Conservation (phyloP, 2,329 filamentous ascomycete species). For the Aspergillus floridensis region DNA sequence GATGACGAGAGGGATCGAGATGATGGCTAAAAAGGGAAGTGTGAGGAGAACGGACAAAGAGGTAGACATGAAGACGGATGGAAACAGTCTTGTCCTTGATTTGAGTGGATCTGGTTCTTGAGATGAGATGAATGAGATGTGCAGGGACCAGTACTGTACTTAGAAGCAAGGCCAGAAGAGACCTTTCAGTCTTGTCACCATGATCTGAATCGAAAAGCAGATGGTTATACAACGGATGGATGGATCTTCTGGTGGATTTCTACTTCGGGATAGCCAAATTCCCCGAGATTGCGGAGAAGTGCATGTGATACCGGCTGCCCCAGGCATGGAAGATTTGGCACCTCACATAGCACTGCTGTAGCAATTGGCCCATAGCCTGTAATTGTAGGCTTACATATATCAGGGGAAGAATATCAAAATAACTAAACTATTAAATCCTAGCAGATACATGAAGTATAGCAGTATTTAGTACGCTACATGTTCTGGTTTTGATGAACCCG, state of each 20-base stretch:
- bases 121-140: too few species aligned
- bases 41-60: slow-evolving; percentile 45
- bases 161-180: background rate
- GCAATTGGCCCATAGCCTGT: too few species aligned
- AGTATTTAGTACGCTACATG: background rate
- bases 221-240: too few species aligned
- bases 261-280: background rate
- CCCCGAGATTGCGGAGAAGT: slow-evolving; percentile 4
- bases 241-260: background rate
- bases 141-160: background rate
- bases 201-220: background rate
- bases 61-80: slow-evolving; percentile 27
- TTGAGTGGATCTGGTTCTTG: background rate
- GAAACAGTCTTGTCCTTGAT: background rate
- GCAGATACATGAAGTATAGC: too few species aligned
- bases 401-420: too few species aligned
- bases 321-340: slow-evolving; percentile 1
- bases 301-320: slow-evolving; percentile 10
- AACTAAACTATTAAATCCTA: too few species aligned
- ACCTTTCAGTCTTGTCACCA: background rate
- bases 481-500: background rate
- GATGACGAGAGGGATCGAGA: slow-evolving; percentile 62
- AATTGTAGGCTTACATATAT: too few species aligned
- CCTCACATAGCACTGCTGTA: background rate
- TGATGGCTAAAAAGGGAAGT: slow-evolving; percentile 61